Conservation (phyloP, 2,329 filamentous ascomycete genomes). For the Cladosporium sp. region DNA sequence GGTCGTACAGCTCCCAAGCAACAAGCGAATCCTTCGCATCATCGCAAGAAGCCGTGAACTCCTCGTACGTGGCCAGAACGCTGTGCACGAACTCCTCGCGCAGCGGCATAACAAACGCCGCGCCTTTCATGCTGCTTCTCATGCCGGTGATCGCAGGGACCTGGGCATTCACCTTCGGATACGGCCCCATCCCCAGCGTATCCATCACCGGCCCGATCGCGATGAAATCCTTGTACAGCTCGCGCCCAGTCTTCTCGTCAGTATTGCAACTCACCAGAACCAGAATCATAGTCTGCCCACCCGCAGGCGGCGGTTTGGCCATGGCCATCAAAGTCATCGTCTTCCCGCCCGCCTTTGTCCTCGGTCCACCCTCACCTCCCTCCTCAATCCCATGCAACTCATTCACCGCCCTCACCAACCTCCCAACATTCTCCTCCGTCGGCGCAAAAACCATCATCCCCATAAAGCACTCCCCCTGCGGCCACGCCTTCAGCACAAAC, state of each 20-base stretch:
- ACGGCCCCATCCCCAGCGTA: constrained; percentile 28
- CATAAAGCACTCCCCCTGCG: constrained; percentile 34
- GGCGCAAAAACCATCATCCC: constrained; percentile 43
- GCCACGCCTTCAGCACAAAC: constrained; percentile 44
- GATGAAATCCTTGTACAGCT: constrained; percentile 29
- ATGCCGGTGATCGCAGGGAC: constrained; percentile 28
- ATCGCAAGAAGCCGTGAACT: constrained; percentile 24
- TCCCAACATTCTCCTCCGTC: constrained; percentile 25
- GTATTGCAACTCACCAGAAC: constrained; percentile 26
- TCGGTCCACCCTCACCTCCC: constrained; percentile 20
- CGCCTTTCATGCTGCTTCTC: constrained; percentile 34
- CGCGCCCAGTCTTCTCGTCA: constrained; percentile 28
- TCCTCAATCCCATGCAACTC: constrained; percentile 29
- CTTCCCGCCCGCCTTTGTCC: constrained; percentile 27
- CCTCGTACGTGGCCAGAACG: constrained; percentile 27
- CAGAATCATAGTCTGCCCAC: constrained; percentile 29
- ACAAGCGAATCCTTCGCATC: constrained; percentile 30
- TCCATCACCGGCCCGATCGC: constrained; percentile 31
- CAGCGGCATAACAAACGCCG: constrained; percentile 30
- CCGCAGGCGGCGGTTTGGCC: constrained; percentile 30
- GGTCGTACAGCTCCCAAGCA: constrained; percentile 34
- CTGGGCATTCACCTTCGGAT: constrained; percentile 31
- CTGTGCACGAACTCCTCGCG: constrained; percentile 29
- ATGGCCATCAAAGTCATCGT: constrained; percentile 27
- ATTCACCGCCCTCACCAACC: constrained; percentile 28